phyloP scores from a whole-genome alignment of 164 flowering plant species.

The Vitis amurensis region DNA sequence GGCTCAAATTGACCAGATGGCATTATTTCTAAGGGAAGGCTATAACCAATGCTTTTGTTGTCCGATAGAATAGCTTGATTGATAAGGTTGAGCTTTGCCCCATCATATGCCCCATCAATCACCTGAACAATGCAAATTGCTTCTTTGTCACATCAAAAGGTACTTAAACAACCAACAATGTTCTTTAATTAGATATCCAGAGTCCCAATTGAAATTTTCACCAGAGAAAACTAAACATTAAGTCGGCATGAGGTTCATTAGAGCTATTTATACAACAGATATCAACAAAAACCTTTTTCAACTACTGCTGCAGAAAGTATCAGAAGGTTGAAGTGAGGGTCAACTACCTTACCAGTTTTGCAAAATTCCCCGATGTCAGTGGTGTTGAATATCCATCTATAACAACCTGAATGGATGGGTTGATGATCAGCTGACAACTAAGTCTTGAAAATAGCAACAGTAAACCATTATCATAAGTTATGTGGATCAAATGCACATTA shows the following conservation, averaged over 20 bases:
- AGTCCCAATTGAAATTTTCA: not conserved
- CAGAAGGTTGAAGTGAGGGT: constrained; percentile 20
- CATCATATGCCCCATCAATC: constrained; percentile 79
- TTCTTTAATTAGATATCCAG: too few relatives aligned
- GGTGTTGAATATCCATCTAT: constrained; percentile 97
- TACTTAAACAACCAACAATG: too few relatives aligned
- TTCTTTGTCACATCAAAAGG: not conserved
- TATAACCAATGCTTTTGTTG: constrained; percentile 42
- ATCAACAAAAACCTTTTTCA: not conserved
- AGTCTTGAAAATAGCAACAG: not conserved
- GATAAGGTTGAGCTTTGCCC: constrained; percentile 58
- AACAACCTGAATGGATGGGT: constrained; percentile 55
- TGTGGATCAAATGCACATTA: not conserved
- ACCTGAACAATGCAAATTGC: constrained; percentile 45
- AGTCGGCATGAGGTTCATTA: too few relatives aligned
- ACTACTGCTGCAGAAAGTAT: not conserved
- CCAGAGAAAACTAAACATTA: too few relatives aligned
- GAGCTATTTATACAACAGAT: too few relatives aligned
- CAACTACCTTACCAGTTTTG: constrained; percentile 91
- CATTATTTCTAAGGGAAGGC: constrained; percentile 82
- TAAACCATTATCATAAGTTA: not conserved
- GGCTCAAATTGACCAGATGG: constrained; percentile 99
- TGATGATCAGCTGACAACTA: constrained; percentile 2
- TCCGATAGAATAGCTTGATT: constrained; percentile 84
- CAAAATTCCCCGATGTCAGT: constrained; percentile 88